Base-by-base conservation (phyloP, 306 rosid genomes). In the Quillaja saponaria region DNA sequence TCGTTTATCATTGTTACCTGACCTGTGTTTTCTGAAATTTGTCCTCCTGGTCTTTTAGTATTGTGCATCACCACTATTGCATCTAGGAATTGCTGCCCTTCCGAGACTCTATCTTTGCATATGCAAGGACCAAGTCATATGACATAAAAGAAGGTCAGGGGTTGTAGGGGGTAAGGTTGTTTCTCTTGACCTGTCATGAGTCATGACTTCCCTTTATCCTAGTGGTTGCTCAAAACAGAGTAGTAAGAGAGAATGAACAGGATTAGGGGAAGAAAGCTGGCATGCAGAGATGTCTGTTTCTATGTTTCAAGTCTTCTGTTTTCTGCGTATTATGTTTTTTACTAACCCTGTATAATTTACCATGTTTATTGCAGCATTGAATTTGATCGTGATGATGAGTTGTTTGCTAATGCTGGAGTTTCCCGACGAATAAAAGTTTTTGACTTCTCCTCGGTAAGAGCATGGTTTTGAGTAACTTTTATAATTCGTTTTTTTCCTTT, bases 371-470 rank as follows among this genome's bases (percentile, higher is more conserved):
- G 80, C 87, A 92, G 99, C 89, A 92, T 92, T 63, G 99, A 92
- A 85, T 92, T 92, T 76, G 91, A 89, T 62, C 77, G 96, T 2
- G 96, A 92, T 61, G 95, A 89, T 69, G 95, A 92, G 71, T 77
- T 89, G 58, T 92, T 92, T 76, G 96, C 95, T 49, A 92, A 95
- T 45, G 99, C 99, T 63, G 99, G 99, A 75, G 99, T 92, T 76
- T 92, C 99, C 3, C 82, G 95, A 70, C 78, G 99, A 70, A 92
- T 92, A 75, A 92, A 89, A 72, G 87, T 92, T 76, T 92, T 92
- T 68, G 99, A 92, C 76, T 92, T 89, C 67, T 84, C 95, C 46
- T 53, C 82, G 75, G 99, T 89, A 89, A 55, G 82, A 66, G 58
- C 64, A 55, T 34, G 10, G 38, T 63, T 20, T 25, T 25, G 62